These are phyloP conservation scores for Groenewaldozyma auringiensis DNA, from an alignment of 1,139 yeast genomes.

Conservation along the genomic window DNA sequence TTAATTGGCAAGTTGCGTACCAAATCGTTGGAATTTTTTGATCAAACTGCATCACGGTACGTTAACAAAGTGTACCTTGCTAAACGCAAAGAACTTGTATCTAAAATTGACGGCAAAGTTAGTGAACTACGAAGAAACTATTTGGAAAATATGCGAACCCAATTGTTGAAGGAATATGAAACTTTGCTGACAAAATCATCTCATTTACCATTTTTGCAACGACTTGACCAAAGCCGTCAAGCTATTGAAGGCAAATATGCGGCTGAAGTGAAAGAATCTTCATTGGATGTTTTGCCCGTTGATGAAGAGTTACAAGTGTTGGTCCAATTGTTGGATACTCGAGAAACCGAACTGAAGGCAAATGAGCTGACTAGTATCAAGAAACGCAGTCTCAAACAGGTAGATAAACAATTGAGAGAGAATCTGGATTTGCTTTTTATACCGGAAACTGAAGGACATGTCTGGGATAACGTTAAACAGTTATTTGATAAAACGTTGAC, in stretches of 20 bases:
- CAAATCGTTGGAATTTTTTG: conserved; percentile 47
- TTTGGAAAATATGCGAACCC: conserved; percentile 31
- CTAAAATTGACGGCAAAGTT: conserved; percentile 27
- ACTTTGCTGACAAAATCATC: conserved; percentile 9
- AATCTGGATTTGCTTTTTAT: conserved; percentile 26
- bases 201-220: conserved; percentile 13
- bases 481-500: conserved; percentile 41
- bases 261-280: conserved; percentile 19
- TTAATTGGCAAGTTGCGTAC: conserved; percentile 22
- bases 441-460: conserved; percentile 35
- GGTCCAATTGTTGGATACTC: conserved; percentile 24
- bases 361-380: conserved; percentile 30
- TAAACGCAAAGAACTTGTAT: conserved; percentile 43
- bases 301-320: conserved; percentile 20
- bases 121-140: conserved; percentile 37
- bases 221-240: conserved; percentile 12
- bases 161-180: conserved; percentile 25
- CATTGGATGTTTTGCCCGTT: conserved; percentile 22
- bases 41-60: conserved; percentile 66
- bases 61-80: conserved; percentile 55
- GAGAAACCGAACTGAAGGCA: conserved; percentile 26
- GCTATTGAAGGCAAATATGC: conserved; percentile 16
- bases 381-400: conserved; percentile 23
- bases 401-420: conserved; percentile 24
- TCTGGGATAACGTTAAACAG: conserved; percentile 56